Conservation (phyloP, 2,329 filamentous ascomycete genomes). For the Fusarium pseudonygamai region DNA sequence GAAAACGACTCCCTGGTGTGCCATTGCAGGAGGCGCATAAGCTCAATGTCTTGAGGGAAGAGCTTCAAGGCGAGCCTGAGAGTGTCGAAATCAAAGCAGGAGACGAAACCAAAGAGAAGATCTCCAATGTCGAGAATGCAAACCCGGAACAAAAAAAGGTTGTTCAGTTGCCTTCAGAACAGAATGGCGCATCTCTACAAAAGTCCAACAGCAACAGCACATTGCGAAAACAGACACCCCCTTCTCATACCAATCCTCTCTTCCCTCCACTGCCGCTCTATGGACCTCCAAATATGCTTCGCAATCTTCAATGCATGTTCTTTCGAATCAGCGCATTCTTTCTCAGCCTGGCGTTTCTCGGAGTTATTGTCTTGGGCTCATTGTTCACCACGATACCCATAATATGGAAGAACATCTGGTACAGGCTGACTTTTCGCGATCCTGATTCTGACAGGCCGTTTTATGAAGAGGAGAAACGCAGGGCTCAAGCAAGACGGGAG, state of each 20-base stretch:
- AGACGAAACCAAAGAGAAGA: slow-evolving; percentile 39
- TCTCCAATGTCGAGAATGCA: slow-evolving; percentile 46
- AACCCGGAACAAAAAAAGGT: slow-evolving; percentile 39
- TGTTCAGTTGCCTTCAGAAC: slow-evolving; percentile 39
- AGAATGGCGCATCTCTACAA: slow-evolving; percentile 51
- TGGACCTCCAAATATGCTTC: slow-evolving; percentile 74
- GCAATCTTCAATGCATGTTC: slow-evolving; percentile 70
- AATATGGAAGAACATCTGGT: slow-evolving; percentile 58
- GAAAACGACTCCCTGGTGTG: slow-evolving; percentile 72
- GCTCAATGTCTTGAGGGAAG: slow-evolving; percentile 70
- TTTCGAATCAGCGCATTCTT: slow-evolving; percentile 77
- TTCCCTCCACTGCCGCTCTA: slow-evolving; percentile 89
- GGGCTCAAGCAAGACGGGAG: slow-evolving; percentile 64
- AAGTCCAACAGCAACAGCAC: slow-evolving; percentile 59
- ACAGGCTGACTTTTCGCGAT: slow-evolving; percentile 66
- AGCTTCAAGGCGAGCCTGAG: slow-evolving; percentile 49
- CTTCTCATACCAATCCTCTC: slow-evolving; percentile 77
- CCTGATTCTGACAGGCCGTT: slow-evolving; percentile 73
- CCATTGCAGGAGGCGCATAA: slow-evolving; percentile 76
- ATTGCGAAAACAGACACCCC: slow-evolving; percentile 62
- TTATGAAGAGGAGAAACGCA: slow-evolving; percentile 73
- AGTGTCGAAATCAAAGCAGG: slow-evolving; percentile 41
- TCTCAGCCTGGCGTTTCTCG: slow-evolving; percentile 80
- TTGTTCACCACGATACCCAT: slow-evolving; percentile 72
- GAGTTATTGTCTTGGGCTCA: slow-evolving; percentile 78